Evolutionary conservation across 768 basidiomycete species (phyloP), one percentile per base, ranked within the genome.

Genomic region (Sutorius australiensis): DNA sequence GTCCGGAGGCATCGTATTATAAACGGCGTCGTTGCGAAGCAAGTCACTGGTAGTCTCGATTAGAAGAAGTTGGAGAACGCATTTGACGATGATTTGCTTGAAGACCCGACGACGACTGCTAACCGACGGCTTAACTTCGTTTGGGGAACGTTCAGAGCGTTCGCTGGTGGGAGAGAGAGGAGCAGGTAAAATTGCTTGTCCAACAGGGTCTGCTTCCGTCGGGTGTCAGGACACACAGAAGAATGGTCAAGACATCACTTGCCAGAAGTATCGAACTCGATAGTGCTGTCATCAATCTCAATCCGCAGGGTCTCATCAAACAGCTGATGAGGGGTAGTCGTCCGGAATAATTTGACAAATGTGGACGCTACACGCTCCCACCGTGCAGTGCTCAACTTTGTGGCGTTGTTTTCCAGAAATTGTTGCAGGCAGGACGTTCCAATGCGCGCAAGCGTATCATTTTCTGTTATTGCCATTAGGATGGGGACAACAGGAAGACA

Each of bases 71-170:
- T 99, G 97, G 30, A 99, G 80, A 19, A 99, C 97, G 69, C 97
- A 99, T 87, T 98, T 98, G 59, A 98, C 94, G 56, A 99, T 98
- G 72, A 99, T 98, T 69, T 98, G 97, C 67, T 93, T 90, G 83
- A 99, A 99, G 50, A 91, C 82, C 39, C 86, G 81, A 41, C 91
- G 84, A 49, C 94, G 86, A 59, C 89, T 88, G 47, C 73, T 76
- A 40, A 83, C 71, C 6, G 84, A 81, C n/a, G 80, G 72, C 55
- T 79, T 77, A 10, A 72, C 64, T 57, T 79, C 80, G 8, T 71
- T 58, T 52, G 73, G 77, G 11, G 73, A 67, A 39, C 77, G 74
- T 53, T 87, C 84, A 53, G 73, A 67, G 40, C 77, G 74, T 53
- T 87, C 84, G 52, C 74, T 77, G n/a, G 80, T 77, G 5, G 92